Base-by-base conservation (phyloP, 441 rosid genomes). In the Aquilaria agallochum region DNA sequence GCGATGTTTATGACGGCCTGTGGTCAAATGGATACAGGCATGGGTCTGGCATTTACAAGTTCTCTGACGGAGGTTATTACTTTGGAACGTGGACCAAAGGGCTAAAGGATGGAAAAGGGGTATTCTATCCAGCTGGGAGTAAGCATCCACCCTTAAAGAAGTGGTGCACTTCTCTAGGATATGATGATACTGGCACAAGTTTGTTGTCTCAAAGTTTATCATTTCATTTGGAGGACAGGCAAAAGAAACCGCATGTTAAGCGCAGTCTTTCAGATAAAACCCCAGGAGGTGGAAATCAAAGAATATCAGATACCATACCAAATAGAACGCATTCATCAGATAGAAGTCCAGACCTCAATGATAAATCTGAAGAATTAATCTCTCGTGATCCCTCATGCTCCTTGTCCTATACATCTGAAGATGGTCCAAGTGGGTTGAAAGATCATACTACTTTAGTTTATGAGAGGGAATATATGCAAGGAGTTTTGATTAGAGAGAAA, bases 401-500 rank as follows among this genome's bases (percentile, higher is more conserved):
- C 59, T 61, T 75, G 59, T 71, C 74, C 11, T 68, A 67, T 54
- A 57, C 76, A 34, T 60, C 76, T 5, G 73, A 75, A 50, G 74
- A 73, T 55, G 71, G 72, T 69, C 78, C 69, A 54, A 70, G 59
- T 36, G 84, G 72, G 67, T 47, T 31, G 72, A 76, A 57, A 61
- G 65, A 60, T 47, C 70, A 59, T 31, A 63, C 64, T 31, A 63
- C 64, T 31, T 53, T 80, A 2, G 80, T 83, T 66, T 85, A 79
- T 70, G 97, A 92, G 63, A 82, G 97, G 71, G 96, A 92, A 64
- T 92, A 92, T 60, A 76, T 87, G 84, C 96, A 92, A 75, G 97
- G 97, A 56, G 89, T 92, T 74, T 65, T 92, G 71, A 84, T 83
- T 60, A 89, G 72, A 61, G 97, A 92, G 79, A 73, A 56, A 53